Base-by-base conservation (phyloP, 768 basidiomycete species). In the Leccinum boreale region DNA sequence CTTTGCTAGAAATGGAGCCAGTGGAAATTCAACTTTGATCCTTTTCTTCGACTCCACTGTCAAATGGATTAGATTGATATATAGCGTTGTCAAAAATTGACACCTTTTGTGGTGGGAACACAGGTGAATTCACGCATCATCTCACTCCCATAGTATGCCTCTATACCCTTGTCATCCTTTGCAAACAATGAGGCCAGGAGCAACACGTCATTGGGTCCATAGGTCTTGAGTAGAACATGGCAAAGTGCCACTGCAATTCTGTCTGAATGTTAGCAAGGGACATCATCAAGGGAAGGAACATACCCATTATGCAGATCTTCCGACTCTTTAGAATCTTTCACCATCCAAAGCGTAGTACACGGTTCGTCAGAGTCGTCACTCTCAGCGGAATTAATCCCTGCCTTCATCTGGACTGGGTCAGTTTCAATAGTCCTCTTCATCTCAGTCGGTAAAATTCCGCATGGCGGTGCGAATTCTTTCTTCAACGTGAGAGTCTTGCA, bases 181-280 rank as follows among this genome's bases (percentile, higher is more conserved):
- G 42, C 42, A 4, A 63, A 44, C 5, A 63, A 51, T 5, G 58
- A 61, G 4, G 62, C 52, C 11, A 63, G 33, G 33, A 65, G 62
- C 5, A 63, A 35, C 21, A 63, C 36, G 6, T 63, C 62, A 48
- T 53, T 44, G 6, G 49, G 62, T 26, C 45, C 45, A 24, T 61
- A 63, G 1, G 51, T 61, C 10, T 56, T 61, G 31, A 63, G 63
- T 11, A 64, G 36, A 15, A 44, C 49, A 3, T 50, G 51, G 36
- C 62, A 63, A 24, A 63, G 52, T 2, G 52, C 58, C 21, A 63
- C 49, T n/a, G 62, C 62, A 7, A 54, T 28, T 15, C 62, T 63
- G 47, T 3, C 14, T 7, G 24, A 1, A 56, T 4, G 11, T 64
- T 17, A 53, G 49, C 15, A 29, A 15, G 9, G 3, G 15, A 23